A percentile compares a stretch with the other conserved stretches of the same genome.
These are phyloP conservation scores for Boletellus deceptivus DNA, from an alignment of 1,284 basidiomycete genomes.

Conservation along the genomic window DNA sequence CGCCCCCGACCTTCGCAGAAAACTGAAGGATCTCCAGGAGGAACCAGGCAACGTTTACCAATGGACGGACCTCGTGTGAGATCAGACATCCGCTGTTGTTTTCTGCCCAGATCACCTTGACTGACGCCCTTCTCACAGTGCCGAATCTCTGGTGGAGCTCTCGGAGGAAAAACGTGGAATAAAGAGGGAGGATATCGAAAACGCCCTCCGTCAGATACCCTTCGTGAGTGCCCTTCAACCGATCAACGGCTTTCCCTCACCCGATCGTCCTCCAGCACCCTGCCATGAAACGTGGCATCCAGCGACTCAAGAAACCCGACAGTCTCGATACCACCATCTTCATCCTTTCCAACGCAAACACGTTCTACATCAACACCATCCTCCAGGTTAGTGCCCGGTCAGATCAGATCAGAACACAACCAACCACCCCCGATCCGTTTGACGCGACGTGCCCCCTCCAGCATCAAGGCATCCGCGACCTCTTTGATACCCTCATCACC, in stretches of 20 bases:
- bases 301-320: constrained; percentile 63
- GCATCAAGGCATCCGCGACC: constrained; percentile 69
- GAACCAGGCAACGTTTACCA: constrained; percentile 45
- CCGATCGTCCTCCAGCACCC: constrained; percentile 68
- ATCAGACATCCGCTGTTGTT: constrained; percentile 1
- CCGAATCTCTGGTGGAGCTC: constrained; percentile 72
- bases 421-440: too few relatives aligned
- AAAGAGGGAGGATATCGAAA: constrained; percentile 73
- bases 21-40: constrained; percentile 70
- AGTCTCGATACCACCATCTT: constrained; percentile 75
- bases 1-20: constrained; percentile 78
- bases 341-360: constrained; percentile 93
- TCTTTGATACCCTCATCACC: constrained; percentile 88
- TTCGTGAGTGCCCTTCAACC: constrained; percentile 60
- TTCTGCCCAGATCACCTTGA: background rate
- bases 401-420: background rate
- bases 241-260: background rate
- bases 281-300: constrained; percentile 90
- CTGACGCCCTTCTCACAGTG: constrained; percentile 42
- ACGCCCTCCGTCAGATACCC: constrained; percentile 78
- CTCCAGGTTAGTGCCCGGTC: constrained; percentile 62
- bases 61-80: constrained; percentile 95
- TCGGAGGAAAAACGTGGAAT: constrained; percentile 56
- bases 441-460: constrained; percentile 28
- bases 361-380: constrained; percentile 89